Evolutionary conservation across 495 filamentous ascomycete genomes (phyloP).

Genomic region (Penicillium bialowiezense): DNA sequence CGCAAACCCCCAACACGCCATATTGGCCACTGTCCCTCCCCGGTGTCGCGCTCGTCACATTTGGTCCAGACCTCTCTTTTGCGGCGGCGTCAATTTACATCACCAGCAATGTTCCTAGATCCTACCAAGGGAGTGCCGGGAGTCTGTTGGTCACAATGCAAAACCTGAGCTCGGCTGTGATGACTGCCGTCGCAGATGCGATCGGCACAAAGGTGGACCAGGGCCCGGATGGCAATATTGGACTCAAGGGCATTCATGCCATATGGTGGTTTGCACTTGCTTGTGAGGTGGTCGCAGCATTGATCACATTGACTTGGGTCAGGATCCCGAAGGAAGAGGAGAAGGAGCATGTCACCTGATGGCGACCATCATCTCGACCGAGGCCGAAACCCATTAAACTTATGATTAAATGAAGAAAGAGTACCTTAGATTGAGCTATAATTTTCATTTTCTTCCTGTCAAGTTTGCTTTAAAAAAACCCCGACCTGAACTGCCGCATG

Average conservation of each 20-base stretch:
- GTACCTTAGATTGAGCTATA: too few relatives aligned
- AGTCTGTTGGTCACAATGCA: slow-evolving; percentile 36
- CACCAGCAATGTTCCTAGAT: slow-evolving; percentile 31
- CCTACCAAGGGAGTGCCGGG: slow-evolving; percentile 33
- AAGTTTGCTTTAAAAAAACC: too few relatives aligned
- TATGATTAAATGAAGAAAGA: too few relatives aligned
- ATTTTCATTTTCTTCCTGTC: too few relatives aligned
- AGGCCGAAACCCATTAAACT: too few relatives aligned
- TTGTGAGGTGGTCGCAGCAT: slow-evolving; percentile 33
- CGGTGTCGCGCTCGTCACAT: slow-evolving; percentile 28
- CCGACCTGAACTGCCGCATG: too few relatives aligned
- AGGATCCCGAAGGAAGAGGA: slow-evolving; percentile 49
- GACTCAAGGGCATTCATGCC: slow-evolving; percentile 39
- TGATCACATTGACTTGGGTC: slow-evolving; percentile 40
- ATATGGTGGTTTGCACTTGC: slow-evolving; percentile 51
- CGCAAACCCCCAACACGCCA: slow-evolving; percentile 22
- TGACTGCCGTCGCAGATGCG: slow-evolving; percentile 43
- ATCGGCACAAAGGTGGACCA: slow-evolving; percentile 41
- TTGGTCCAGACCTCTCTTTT: slow-evolving; percentile 33
- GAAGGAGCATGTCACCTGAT: slow-evolving; percentile 46
- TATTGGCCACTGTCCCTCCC: slow-evolving; percentile 35
- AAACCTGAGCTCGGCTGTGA: slow-evolving; percentile 39
- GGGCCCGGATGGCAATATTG: slow-evolving; percentile 33
- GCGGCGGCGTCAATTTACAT: slow-evolving; percentile 36
- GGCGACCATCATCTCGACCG: background rate